Percentiles rank a stretch among this genome's conserved stretches.
These are phyloP conservation scores for Amaranthus palmeri DNA, from an alignment of 148 eudicot genomes.

Conservation along the genomic window DNA sequence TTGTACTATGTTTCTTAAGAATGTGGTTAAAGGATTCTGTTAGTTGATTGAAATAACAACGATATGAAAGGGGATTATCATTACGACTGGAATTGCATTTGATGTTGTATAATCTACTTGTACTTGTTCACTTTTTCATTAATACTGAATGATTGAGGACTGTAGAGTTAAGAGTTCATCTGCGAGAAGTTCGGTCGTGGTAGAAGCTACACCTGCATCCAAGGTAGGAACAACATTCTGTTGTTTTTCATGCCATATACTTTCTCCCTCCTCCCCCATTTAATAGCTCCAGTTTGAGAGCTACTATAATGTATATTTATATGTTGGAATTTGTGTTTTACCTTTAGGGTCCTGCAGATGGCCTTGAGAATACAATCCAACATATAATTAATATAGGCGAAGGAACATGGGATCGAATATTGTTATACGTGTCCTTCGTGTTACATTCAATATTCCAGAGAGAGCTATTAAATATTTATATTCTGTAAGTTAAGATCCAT, in stretches of 20 bases:
- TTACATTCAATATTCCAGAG: constrained; percentile 83
- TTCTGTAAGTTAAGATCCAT: constrained; percentile 47
- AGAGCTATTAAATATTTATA: constrained; percentile 93
- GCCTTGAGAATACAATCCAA: constrained; percentile 56
- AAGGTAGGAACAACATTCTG: constrained; percentile 30
- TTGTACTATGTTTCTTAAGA: no score
- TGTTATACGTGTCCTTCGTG: constrained; percentile 77
- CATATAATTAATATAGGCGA: constrained; percentile 94
- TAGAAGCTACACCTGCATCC: constrained; percentile 39
- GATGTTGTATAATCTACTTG: no score
- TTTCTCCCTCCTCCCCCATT: no score
- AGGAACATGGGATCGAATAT: constrained; percentile 89
- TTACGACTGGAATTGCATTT: no score
- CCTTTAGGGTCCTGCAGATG: no score
- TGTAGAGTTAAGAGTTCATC: constrained; percentile 53
- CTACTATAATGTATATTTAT: no score
- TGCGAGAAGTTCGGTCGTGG: constrained; percentile 52
- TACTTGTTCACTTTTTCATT: background rate
- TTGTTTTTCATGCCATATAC: constrained; percentile 1
- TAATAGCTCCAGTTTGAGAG: no score
- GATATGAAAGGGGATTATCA: no score
- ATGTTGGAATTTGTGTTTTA: no score
- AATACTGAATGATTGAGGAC: constrained; percentile 8
- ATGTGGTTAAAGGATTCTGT: no score
- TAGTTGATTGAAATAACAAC: no score